A percentile compares a stretch with the other conserved stretches of the same genome.
phyloP scores from a whole-genome alignment of 2,329 filamentous ascomycete species.

The Diplodia scrobiculata region DNA sequence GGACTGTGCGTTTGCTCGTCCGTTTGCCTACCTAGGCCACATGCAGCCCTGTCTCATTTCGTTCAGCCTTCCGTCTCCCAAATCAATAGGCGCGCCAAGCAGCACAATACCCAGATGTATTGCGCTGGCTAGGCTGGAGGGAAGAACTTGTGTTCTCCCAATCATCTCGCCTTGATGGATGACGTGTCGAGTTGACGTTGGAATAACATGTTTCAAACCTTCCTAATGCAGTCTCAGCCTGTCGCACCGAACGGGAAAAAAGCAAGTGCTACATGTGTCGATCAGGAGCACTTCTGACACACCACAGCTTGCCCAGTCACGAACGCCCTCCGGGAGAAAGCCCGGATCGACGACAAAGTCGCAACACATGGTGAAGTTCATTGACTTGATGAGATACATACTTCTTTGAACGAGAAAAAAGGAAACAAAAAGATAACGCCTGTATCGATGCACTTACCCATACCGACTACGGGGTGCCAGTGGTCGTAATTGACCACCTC shows the following conservation, averaged over 20 bases:
- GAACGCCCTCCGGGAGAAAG: not conserved
- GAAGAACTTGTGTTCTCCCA: not conserved
- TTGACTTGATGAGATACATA: not conserved
- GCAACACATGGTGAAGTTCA: not conserved
- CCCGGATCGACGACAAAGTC: not conserved
- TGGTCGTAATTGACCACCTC: not conserved
- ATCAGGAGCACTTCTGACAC: not conserved
- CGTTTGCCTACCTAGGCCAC: not conserved
- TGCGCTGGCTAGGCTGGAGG: not conserved
- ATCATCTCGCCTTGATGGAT: not conserved
- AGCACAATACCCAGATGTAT: not conserved
- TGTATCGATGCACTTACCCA: conserved; percentile 7
- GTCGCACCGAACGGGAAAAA: not conserved
- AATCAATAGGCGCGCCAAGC: not conserved
- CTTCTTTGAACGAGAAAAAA: not conserved
- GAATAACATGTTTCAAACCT: conserved; percentile 20
- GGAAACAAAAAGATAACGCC: not conserved
- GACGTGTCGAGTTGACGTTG: conserved; percentile 4
- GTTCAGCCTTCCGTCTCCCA: not conserved
- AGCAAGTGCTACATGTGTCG: not conserved
- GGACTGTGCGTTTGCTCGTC: not conserved
- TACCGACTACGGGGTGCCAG: not conserved
- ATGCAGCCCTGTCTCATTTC: not conserved
- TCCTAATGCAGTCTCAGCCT: conserved; percentile 5
- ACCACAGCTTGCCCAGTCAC: not conserved